Conservation (phyloP, 225 moss, liverwort and hornwort species). For the Lunularia cruciata region DNA sequence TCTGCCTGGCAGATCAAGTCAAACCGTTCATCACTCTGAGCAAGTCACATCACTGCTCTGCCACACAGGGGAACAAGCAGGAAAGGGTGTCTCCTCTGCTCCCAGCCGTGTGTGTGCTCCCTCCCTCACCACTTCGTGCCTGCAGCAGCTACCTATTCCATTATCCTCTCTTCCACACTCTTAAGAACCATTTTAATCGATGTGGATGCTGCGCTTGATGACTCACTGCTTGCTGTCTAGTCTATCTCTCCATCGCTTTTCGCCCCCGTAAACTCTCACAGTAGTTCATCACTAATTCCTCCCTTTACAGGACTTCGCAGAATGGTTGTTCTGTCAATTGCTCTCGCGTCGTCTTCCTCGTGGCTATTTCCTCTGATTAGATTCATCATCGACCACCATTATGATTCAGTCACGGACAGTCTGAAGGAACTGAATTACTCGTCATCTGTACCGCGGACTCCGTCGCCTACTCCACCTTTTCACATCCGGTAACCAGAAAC, state of each 20-base stretch:
- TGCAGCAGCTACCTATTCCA: not conserved
- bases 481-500: no score
- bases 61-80: not conserved
- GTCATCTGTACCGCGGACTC: no score
- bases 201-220: no score
- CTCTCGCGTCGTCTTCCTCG: not conserved
- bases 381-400: no score
- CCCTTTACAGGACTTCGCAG: not conserved
- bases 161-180: not conserved
- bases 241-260: not conserved
- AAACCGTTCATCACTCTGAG: no score
- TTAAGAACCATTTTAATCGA: no score
- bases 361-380: not conserved
- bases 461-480: no score
- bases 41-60: no score
- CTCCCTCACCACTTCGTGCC: not conserved
- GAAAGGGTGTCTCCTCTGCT: not conserved
- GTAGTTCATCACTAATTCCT: not conserved
- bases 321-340: not conserved
- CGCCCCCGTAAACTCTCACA: not conserved
- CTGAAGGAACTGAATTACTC: no score
- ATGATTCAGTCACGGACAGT: no score
- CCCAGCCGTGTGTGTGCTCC: not conserved
- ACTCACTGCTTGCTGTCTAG: not conserved
- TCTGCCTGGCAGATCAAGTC: not conserved